These are phyloP conservation scores for Phytophthora pini DNA, from an alignment of 352 stramenopile species.

Conservation along the genomic window DNA sequence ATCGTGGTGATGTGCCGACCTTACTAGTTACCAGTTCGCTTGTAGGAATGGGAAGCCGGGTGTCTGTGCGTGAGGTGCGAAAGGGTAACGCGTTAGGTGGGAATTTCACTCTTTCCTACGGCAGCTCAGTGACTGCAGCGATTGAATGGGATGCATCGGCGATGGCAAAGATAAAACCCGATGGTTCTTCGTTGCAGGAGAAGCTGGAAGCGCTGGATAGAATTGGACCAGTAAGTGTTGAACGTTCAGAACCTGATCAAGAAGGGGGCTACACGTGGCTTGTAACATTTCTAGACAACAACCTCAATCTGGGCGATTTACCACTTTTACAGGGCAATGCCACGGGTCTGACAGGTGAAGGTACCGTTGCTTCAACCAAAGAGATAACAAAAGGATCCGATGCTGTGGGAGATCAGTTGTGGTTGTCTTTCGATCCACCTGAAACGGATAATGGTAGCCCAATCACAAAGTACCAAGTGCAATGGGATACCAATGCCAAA, in stretches of 20 bases:
- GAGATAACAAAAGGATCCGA: slow-evolving; percentile 77
- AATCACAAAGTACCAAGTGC: slow-evolving; percentile 69
- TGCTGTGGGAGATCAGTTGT: slow-evolving; percentile 73
- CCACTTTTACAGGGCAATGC: slow-evolving; percentile 50
- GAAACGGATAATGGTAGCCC: slow-evolving; percentile 67
- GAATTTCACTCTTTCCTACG: slow-evolving; percentile 63
- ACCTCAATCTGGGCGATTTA: slow-evolving; percentile 68
- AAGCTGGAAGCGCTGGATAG: slow-evolving; percentile 69
- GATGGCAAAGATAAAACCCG: slow-evolving; percentile 46
- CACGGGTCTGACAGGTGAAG: slow-evolving; percentile 43
- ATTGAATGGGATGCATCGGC: slow-evolving; percentile 39
- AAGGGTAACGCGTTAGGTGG: slow-evolving; percentile 77
- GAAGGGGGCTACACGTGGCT: slow-evolving; percentile 71
- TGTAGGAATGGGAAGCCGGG: slow-evolving; percentile 60
- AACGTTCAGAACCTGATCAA: slow-evolving; percentile 59
- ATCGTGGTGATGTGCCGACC: slow-evolving; percentile 66
- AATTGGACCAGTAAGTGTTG: slow-evolving; percentile 55
- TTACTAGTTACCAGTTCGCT: slow-evolving; percentile 69
- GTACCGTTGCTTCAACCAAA: slow-evolving; percentile 48
- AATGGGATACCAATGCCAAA: slow-evolving; percentile 64
- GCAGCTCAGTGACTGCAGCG: slow-evolving; percentile 33
- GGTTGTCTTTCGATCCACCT: slow-evolving; percentile 78
- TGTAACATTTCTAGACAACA: slow-evolving; percentile 83
- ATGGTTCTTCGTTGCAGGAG: slow-evolving; percentile 78
- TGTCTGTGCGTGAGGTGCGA: slow-evolving; percentile 66